Evolutionary conservation across 2,329 filamentous ascomycete genomes (phyloP).

Genomic region (Trichocomaceae sp.): DNA sequence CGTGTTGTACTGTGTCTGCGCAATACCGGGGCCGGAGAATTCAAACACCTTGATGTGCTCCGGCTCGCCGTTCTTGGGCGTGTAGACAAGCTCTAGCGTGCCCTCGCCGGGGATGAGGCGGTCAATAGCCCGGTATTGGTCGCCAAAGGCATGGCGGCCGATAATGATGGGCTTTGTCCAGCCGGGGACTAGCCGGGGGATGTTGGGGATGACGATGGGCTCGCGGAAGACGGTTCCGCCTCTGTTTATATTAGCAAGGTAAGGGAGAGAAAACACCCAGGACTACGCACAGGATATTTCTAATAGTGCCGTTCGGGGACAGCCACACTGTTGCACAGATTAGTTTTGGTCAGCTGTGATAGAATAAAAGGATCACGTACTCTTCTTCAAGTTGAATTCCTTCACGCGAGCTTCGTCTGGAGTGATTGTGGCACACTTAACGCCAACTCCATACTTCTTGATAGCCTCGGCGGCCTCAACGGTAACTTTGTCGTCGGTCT

Average conservation of each 20-base stretch:
- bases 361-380: constrained; percentile 45
- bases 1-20: constrained; percentile 97
- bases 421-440: constrained; percentile 99
- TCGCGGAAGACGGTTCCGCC: constrained; percentile 98
- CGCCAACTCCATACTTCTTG: constrained; percentile 96
- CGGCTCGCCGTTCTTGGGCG: constrained; percentile 68
- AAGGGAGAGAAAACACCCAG: constrained; percentile 2
- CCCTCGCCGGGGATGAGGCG: constrained; percentile 73
- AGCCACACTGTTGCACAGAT: constrained; percentile 69
- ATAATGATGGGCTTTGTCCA: constrained; percentile 99
- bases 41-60: constrained; percentile 85
- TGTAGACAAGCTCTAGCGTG: constrained; percentile 92
- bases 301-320: constrained; percentile 85
- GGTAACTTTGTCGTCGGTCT: constrained; percentile 95
- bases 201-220: constrained; percentile 90
- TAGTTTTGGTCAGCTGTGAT: constrained; percentile 15
- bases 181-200: constrained; percentile 87
- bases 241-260: constrained; percentile 22
- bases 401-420: constrained; percentile 93
- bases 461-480: constrained; percentile 92
- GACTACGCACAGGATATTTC: constrained; percentile 52
- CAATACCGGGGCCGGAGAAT: constrained; percentile 78
- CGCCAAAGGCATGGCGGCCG: constrained; percentile 94
- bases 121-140: constrained; percentile 98
- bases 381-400: constrained; percentile 98